Evolutionary conservation across 495 filamentous ascomycete species (phyloP).

Genomic region (Xylaria flabelliformis): DNA sequence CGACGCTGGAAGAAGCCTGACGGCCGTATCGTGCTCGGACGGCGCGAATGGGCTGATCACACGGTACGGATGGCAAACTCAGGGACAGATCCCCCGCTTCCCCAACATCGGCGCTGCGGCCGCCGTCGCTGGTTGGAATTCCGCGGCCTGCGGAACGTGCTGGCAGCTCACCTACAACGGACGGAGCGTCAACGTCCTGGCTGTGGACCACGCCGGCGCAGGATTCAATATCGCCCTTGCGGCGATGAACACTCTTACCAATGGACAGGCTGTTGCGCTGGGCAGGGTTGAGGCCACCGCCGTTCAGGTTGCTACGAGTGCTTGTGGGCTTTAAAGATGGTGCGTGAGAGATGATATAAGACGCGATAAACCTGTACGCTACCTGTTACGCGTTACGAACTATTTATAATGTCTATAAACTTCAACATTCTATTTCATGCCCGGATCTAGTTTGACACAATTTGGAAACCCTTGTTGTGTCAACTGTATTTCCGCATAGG

Average conservation of each 20-base stretch:
- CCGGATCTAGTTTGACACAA: not conserved
- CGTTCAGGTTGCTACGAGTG: constrained; percentile 46
- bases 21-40: constrained; percentile 61
- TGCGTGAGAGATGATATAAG: not conserved
- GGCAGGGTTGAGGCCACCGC: constrained; percentile 64
- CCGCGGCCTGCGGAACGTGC: constrained; percentile 70
- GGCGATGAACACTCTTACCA: constrained; percentile 73
- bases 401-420: constrained; percentile 11
- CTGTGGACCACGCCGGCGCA: constrained; percentile 64
- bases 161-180: constrained; percentile 66
- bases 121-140: constrained; percentile 66
- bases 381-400: constrained; percentile 1
- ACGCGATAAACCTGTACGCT: not conserved
- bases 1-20: constrained; percentile 51
- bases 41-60: constrained; percentile 65
- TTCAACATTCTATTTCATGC: not conserved
- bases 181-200: constrained; percentile 68
- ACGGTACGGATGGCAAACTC: constrained; percentile 54
- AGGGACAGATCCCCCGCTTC: constrained; percentile 59
- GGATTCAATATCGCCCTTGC: constrained; percentile 70
- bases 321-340: constrained; percentile 46
- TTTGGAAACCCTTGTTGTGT: not conserved
- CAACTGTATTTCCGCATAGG: not conserved
- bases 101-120: constrained; percentile 67
- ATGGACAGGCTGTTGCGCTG: constrained; percentile 56